Evolutionary conservation across 2,329 filamentous ascomycete genomes (phyloP), one percentile per base, ranked within the genome.

Genomic region (Fusarium anthophilum): DNA sequence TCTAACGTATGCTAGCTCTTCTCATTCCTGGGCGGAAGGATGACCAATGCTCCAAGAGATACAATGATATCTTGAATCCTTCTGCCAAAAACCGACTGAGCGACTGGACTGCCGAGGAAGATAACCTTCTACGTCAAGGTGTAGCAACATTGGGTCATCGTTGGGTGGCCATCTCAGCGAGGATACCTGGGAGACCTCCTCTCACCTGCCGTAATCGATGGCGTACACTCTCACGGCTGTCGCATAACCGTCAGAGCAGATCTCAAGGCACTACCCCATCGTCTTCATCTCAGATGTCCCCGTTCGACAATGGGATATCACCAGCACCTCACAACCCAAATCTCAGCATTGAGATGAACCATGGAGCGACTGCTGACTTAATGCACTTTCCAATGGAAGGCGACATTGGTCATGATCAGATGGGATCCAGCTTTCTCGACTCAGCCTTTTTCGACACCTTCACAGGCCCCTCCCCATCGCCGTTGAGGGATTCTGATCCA

Each of bases 1-100:
- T 59, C 35, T 69, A 51, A 60, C 44, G 6, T 9, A 6, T 1
- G 5, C 6, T n/a, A 77, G 78, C 78, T 3, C 54, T 65, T 35
- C 68, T 80, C 8, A 80, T 80, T 28, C 78, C 78, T 3, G 78
- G 78, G 18, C 70, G 78, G 43, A 80, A 80, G 48, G 78, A 80
- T 28, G 78, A 79, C 44, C 78, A 80, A 41, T 80, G 78, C 13
- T 79, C 78, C 5, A 80, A 80, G 41, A 68, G 78, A 59, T 80
- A 80, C 47, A 78, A 77, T 43, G 78, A 80, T 12, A 80, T 80
- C 6, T 74, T 80, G 13, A 75, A 76, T 10, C 78, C 78, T 4
- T 74, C 69, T 24, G 78, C 78, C 39, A 74, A 74, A 43, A 77
- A 79, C 30, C 69, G 78, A 1, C 37, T 80, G 3, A 70, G 70